Base-by-base conservation (phyloP, 2,329 filamentous ascomycete species). In the Pseudogymnoascus verrucosus region DNA sequence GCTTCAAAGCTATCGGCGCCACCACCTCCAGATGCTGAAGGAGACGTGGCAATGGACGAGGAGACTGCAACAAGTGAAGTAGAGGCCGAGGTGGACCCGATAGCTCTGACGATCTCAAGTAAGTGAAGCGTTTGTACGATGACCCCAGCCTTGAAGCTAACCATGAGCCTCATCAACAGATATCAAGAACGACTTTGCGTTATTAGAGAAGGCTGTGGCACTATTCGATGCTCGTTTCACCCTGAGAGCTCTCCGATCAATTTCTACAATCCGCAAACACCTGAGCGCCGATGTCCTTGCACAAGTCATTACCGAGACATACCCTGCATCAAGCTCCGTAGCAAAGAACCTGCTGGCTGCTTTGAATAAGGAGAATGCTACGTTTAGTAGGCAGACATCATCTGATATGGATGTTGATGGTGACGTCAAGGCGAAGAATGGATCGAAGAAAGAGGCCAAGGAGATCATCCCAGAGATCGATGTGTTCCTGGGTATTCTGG, bases 181-280 rank as follows among this genome's bases (percentile, higher is more conserved):
- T 77, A 96, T 99, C 79, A 95, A 93, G 79, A 88, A 85, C 82
- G 97, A 96, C 79, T 97, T 97, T 74, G 85, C 86, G 62, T 84
- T 99, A 68, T 84, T 99, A 73, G 93, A 97, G 73, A 89, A 92
- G 72, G 95, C 93, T 69, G 93, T 99, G 68, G 83, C 88, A 68
- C 86, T 96, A 71, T 99, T 98, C 76, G 95, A 99, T 78, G 87
- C 93, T 65, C 88, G 95, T 80, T 99, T 97, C 79, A 91, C 93
- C 64, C 89, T 99, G 68, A 87, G 95, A 74, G 95, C 95, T 66
- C 85, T 99, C 68, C 89, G 95, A 72, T 96, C 93, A 71, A 96
- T 98, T 79, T 96, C 95, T 42, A 93, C 92, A 63, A 88, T 98
- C 75, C 91, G 95, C 76, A 98, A 98, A 82, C 87, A 91, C 69